Conservation (phyloP, 176 grass and related monocot genomes). For the Elymus sibiricus region DNA sequence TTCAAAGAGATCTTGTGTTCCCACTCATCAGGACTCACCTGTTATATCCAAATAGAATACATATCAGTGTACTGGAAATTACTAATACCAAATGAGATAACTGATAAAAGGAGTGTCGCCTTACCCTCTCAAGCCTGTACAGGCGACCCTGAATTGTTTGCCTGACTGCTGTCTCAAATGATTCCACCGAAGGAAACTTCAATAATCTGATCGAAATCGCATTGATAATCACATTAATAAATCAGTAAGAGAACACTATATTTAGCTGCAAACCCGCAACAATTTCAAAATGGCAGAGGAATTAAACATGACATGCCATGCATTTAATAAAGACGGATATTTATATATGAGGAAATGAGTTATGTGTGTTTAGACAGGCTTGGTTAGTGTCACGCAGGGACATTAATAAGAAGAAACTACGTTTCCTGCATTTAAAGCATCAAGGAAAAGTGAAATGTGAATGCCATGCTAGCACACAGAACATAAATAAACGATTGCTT, state of each 20-base stretch:
- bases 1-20: conserved; percentile 59
- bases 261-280: not conserved
- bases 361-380: not conserved
- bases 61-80: conserved; percentile 23
- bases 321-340: not conserved
- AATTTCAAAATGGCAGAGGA: not conserved
- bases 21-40: conserved; percentile 61
- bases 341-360: conserved; percentile 1
- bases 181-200: conserved; percentile 67
- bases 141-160: conserved; percentile 45
- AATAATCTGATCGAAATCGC: conserved; percentile 49
- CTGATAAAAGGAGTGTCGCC: not conserved
- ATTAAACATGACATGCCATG: not conserved
- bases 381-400: conserved; percentile 2
- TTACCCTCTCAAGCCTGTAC: conserved; percentile 65
- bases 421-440: not conserved
- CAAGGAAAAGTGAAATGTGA: not conserved
- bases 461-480: not conserved
- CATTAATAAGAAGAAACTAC: conserved; percentile 9
- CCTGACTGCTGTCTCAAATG: conserved; percentile 39
- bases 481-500: not conserved
- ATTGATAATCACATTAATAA: not conserved
- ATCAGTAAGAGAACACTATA: conserved; percentile 1
- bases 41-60: conserved; percentile 26
- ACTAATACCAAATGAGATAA: conserved; percentile 6